Evolutionary conservation across 805 yeast genomes (phyloP).

Genomic region (Pichia nakasei): DNA sequence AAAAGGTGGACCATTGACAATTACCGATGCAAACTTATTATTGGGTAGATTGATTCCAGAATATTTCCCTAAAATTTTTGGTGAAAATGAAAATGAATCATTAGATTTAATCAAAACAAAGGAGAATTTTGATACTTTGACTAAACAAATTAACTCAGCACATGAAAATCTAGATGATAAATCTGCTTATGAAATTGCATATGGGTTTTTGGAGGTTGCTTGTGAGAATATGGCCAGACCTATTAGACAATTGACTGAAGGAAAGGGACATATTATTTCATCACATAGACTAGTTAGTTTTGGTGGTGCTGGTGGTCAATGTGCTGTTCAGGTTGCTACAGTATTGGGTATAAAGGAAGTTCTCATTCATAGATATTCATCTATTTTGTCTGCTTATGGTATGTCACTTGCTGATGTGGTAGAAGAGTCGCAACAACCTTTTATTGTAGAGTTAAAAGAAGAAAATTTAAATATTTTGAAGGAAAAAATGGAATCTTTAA

Average conservation of each 20-base stretch:
- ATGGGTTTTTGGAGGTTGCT: conserved; percentile 76
- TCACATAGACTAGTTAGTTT: conserved; percentile 70
- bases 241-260: conserved; percentile 74
- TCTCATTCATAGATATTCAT: conserved; percentile 71
- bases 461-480: conserved; percentile 29
- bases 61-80: conserved; percentile 73
- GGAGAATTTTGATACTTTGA: conserved; percentile 42
- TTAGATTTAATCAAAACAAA: conserved; percentile 49
- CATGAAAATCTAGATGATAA: conserved; percentile 32
- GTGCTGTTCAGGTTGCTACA: conserved; percentile 69
- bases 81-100: conserved; percentile 67
- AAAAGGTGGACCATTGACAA: conserved; percentile 76
- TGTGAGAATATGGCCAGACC: conserved; percentile 90
- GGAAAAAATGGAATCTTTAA: conserved; percentile 37
- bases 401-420: conserved; percentile 83
- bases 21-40: conserved; percentile 75
- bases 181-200: conserved; percentile 62
- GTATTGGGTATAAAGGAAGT: conserved; percentile 61
- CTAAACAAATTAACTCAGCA: conserved; percentile 48
- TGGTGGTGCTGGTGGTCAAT: conserved; percentile 95
- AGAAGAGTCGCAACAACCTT: conserved; percentile 70
- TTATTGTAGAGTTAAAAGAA: conserved; percentile 35
- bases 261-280: conserved; percentile 62
- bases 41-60: conserved; percentile 67
- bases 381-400: conserved; percentile 81